Percentiles rank a stretch among this genome's conserved stretches.
phyloP scores from a whole-genome alignment of 371 early-diverging fungal genomes.

The Zopfochytrium polystomum region DNA sequence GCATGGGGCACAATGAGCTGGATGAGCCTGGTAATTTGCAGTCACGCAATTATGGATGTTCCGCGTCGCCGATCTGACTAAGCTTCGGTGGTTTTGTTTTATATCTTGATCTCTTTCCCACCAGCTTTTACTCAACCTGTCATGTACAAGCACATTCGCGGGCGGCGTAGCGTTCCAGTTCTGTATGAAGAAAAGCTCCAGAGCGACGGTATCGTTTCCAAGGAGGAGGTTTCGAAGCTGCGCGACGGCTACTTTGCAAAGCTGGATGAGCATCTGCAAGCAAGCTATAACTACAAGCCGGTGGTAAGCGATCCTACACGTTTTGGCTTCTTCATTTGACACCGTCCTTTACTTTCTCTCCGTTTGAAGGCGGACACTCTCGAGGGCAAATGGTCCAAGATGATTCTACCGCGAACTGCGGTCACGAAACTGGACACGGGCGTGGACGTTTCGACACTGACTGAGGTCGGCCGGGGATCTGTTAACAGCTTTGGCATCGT shows the following conservation, averaged over 20 bases:
- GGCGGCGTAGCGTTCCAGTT: constrained; percentile 75
- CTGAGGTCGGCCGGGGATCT: constrained; percentile 67
- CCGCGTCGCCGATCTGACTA: too few relatives aligned
- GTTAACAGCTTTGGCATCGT: constrained; percentile 59
- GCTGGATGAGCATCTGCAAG: constrained; percentile 61
- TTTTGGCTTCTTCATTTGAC: not conserved
- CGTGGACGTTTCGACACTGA: constrained; percentile 51
- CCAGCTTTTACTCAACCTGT: constrained; percentile 88
- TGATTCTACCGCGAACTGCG: constrained; percentile 56
- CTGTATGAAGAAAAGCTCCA: constrained; percentile 69
- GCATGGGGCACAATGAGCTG: constrained; percentile 96
- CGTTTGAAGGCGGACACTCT: constrained; percentile 52
- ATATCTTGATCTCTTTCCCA: not conserved
- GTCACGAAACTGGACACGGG: constrained; percentile 54
- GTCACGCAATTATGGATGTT: too few relatives aligned
- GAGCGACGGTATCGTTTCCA: constrained; percentile 25
- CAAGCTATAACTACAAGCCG: constrained; percentile 55
- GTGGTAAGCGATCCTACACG: constrained; percentile 29
- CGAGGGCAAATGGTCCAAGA: constrained; percentile 67
- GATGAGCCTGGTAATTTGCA: constrained; percentile 92
- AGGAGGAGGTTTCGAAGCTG: constrained; percentile 51
- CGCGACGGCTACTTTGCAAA: constrained; percentile 52
- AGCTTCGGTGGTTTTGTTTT: not conserved
- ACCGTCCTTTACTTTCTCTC: not conserved
- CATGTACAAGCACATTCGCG: constrained; percentile 91